These are phyloP conservation scores for Mycena rosella DNA, from an alignment of 768 basidiomycete genomes.

Conservation along the genomic window DNA sequence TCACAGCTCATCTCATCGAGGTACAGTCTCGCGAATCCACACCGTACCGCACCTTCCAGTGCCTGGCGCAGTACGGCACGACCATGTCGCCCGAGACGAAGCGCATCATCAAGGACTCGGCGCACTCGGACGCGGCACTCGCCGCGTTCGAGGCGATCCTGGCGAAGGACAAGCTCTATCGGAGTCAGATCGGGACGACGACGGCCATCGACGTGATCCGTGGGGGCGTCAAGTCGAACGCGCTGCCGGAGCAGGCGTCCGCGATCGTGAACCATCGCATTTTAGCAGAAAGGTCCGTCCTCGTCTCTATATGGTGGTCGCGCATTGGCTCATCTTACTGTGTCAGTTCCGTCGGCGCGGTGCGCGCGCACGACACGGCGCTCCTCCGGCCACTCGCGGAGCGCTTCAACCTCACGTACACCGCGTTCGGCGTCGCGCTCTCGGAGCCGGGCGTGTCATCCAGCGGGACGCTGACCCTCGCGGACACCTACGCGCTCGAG, in stretches of 20 bases:
- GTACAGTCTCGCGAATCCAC: background rate
- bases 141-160: constrained; percentile 52
- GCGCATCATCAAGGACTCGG: constrained; percentile 40
- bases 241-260: constrained; percentile 67
- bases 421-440: constrained; percentile 51
- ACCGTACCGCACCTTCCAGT: constrained; percentile 44
- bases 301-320: background rate
- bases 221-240: constrained; percentile 64
- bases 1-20: too few relatives aligned
- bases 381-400: constrained; percentile 51
- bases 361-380: constrained; percentile 43
- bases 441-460: constrained; percentile 20
- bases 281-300: constrained; percentile 53
- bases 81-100: constrained; percentile 51
- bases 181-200: constrained; percentile 58
- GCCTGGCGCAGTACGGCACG: constrained; percentile 63
- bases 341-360: constrained; percentile 51
- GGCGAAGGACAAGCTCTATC: constrained; percentile 39
- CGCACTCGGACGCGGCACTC: background rate
- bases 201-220: constrained; percentile 65
- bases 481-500: constrained; percentile 57
- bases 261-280: constrained; percentile 68
- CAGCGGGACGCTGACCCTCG: constrained; percentile 52
- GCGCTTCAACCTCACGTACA: constrained; percentile 55
- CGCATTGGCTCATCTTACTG: background rate